phyloP scores from a whole-genome alignment of 495 filamentous ascomycete species.

The Lepraria neglecta region DNA sequence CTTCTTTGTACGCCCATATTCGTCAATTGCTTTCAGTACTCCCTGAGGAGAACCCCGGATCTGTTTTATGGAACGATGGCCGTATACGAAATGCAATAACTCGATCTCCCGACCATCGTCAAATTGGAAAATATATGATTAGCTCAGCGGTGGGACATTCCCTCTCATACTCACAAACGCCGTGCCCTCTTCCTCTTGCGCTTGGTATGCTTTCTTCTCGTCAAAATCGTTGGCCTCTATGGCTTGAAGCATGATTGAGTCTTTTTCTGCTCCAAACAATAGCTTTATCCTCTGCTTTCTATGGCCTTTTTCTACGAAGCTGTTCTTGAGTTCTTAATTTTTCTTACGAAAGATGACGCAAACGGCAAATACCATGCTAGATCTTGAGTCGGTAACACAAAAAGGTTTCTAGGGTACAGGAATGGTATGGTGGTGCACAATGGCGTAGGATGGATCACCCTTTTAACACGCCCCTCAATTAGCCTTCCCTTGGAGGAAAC shows the following conservation, averaged over 20 bases:
- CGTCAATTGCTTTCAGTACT: constrained; percentile 65
- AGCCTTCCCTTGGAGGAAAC: background rate
- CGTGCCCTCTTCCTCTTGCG: constrained; percentile 33
- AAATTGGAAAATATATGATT: constrained; percentile 35
- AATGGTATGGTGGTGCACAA: too few relatives aligned
- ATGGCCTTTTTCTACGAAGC: background rate
- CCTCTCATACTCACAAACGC: constrained; percentile 25
- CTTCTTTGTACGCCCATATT: constrained; percentile 55
- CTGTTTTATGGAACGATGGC: constrained; percentile 48
- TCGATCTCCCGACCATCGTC: constrained; percentile 69
- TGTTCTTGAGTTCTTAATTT: background rate
- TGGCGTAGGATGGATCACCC: too few relatives aligned
- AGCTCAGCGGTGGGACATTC: background rate
- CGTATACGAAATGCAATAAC: constrained; percentile 62
- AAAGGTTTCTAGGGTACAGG: too few relatives aligned
- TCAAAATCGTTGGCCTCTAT: constrained; percentile 28
- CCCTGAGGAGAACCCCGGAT: constrained; percentile 57
- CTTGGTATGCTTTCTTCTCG: constrained; percentile 38
- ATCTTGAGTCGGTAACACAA: too few relatives aligned
- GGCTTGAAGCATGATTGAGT: background rate
- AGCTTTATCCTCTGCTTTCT: background rate
- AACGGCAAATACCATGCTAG: too few relatives aligned
- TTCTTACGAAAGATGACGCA: background rate
- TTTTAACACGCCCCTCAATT: background rate
- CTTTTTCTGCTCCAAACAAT: too few relatives aligned